Evolutionary conservation across 768 basidiomycete genomes (phyloP).

Genomic region (Tricholoma terreum): DNA sequence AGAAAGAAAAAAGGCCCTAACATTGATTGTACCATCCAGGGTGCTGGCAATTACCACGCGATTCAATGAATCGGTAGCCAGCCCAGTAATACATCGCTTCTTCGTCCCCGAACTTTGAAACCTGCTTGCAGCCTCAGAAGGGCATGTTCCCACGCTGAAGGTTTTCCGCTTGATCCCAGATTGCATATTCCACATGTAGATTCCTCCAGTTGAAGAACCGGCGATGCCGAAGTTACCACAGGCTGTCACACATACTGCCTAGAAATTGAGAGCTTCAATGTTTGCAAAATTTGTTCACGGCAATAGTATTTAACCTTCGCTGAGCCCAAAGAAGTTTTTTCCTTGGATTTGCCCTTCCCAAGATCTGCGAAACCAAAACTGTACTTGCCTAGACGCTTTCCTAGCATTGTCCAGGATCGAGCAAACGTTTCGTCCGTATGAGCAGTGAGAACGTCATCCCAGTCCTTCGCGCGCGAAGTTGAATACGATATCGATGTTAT

Average conservation of each 20-base stretch:
- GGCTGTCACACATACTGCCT: constrained; percentile 86
- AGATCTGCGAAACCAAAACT: constrained; percentile 59
- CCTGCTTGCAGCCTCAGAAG: constrained; percentile 48
- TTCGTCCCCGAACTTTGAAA: constrained; percentile 37
- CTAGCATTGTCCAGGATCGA: constrained; percentile 83
- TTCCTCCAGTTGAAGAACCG: constrained; percentile 74
- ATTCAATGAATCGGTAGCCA: constrained; percentile 87
- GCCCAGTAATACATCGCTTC: constrained; percentile 67
- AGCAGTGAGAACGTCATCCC: constrained; percentile 95
- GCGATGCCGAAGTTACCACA: constrained; percentile 96
- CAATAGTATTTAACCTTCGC: constrained; percentile 57
- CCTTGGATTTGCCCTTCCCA: constrained; percentile 46
- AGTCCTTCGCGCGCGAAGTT: constrained; percentile 81
- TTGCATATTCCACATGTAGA: constrained; percentile 97
- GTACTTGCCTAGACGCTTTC: constrained; percentile 79
- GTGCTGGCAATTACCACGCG: constrained; percentile 78
- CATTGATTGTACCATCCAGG: constrained; percentile 85
- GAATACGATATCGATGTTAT: constrained; percentile 79
- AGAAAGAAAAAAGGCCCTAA: constrained; percentile 36
- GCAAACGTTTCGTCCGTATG: constrained; percentile 82
- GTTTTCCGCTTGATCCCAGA: constrained; percentile 82
- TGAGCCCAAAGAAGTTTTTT: constrained; percentile 46
- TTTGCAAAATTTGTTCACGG: not conserved
- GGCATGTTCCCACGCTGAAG: constrained; percentile 66
- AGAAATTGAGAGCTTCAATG: constrained; percentile 3